phyloP scores from a whole-genome alignment of 345 rosid species.

The Camelina laxa region DNA sequence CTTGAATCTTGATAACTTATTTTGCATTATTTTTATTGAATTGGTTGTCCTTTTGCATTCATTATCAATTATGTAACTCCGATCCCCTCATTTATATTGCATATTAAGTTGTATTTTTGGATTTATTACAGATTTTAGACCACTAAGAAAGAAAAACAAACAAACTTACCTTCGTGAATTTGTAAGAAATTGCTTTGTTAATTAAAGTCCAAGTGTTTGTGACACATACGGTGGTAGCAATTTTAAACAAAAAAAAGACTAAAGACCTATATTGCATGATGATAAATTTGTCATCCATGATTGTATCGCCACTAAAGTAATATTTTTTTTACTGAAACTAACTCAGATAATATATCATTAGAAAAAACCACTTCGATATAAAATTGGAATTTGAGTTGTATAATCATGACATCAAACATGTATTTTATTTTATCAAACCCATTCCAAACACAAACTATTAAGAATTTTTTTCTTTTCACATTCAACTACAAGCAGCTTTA shows the following conservation, averaged over 20 bases:
- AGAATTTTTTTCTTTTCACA: not conserved
- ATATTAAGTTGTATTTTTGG: not conserved
- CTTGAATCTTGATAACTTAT: not conserved
- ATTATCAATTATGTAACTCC: not conserved
- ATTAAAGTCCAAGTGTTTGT: not conserved
- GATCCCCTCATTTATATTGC: not conserved
- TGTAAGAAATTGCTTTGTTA: not conserved
- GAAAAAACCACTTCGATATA: not conserved
- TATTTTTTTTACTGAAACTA: not conserved
- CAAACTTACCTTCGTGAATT: not conserved
- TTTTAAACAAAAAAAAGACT: not conserved
- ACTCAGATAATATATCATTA: not conserved
- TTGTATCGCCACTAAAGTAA: not conserved
- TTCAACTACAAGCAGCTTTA: slow-evolving; percentile 35
- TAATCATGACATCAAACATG: not conserved
- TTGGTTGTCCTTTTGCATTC: slow-evolving; percentile 11
- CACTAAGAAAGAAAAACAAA: not conserved
- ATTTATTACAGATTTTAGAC: not conserved
- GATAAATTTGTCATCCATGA: not conserved
- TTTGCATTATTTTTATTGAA: not conserved
- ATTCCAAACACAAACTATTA: not conserved
- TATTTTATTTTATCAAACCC: not conserved
- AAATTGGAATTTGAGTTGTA: not conserved
- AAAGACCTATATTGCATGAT: not conserved
- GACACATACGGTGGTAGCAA: not conserved